Percentiles rank a stretch among this genome's conserved stretches.
Evolutionary conservation across 495 filamentous ascomycete genomes (phyloP).

Genomic region (Cryomyces minteri): DNA sequence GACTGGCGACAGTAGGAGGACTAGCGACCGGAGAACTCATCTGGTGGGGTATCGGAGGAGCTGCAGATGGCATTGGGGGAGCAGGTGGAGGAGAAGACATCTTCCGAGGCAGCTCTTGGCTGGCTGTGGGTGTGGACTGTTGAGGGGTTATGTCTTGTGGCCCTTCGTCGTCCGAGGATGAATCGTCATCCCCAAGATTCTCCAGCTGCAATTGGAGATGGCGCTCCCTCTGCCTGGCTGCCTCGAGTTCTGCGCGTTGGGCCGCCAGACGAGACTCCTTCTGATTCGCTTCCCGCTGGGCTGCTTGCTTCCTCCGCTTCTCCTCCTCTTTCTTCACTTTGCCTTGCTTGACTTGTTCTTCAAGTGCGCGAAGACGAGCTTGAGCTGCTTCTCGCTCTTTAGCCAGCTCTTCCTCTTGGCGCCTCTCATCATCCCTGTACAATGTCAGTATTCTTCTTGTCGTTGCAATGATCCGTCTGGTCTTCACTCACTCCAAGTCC

Average conservation of each 20-base stretch:
- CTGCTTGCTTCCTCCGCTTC: constrained; percentile 76
- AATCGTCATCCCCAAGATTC: constrained; percentile 58
- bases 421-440: constrained; percentile 51
- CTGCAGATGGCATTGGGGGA: constrained; percentile 15
- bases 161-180: constrained; percentile 65
- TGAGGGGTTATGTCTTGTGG: constrained; percentile 65
- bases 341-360: constrained; percentile 84
- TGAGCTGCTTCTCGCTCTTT: constrained; percentile 66
- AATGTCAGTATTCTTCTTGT: constrained; percentile 4
- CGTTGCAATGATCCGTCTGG: not conserved
- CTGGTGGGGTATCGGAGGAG: constrained; percentile 2
- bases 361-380: constrained; percentile 67
- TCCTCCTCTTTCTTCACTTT: constrained; percentile 97
- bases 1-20: constrained; percentile 21
- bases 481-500: constrained; percentile 61
- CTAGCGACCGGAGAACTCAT: constrained; percentile 16
- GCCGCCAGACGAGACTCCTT: constrained; percentile 71
- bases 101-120: constrained; percentile 31
- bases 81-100: constrained; percentile 22
- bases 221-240: constrained; percentile 69
- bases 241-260: constrained; percentile 83
- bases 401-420: constrained; percentile 61
- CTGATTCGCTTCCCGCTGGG: constrained; percentile 67
- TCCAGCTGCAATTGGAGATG: constrained; percentile 78
- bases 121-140: constrained; percentile 60